phyloP scores from a whole-genome alignment of 257 asterid genomes.

The Hygrophila difformis region DNA sequence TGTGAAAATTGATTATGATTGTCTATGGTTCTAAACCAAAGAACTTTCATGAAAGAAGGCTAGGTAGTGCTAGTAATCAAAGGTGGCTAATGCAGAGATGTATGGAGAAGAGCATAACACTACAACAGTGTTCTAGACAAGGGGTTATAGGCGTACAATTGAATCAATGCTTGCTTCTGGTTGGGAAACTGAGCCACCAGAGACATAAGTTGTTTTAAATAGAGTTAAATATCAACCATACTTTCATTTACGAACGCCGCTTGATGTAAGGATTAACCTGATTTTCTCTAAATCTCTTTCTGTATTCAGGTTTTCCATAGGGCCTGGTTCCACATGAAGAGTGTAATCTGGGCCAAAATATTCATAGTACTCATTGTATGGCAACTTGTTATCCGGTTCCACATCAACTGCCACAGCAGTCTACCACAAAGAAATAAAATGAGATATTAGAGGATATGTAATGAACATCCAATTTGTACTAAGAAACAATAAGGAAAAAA shows the following conservation, averaged over 20 bases:
- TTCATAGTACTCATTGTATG: conserved; percentile 62
- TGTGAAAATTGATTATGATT: no score
- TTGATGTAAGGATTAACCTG: no score
- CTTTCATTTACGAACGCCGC: no score
- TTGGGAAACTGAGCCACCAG: no score
- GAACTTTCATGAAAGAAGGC: no score
- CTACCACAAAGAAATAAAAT: conserved; percentile 36
- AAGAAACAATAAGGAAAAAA: not conserved
- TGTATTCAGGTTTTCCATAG: conserved; percentile 46
- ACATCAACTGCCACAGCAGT: conserved; percentile 73
- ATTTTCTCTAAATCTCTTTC: conserved; percentile 50
- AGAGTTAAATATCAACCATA: no score
- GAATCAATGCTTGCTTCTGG: not conserved
- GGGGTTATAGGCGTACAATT: not conserved
- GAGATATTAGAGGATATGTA: no score
- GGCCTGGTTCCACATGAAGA: conserved; percentile 49
- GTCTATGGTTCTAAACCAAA: no score
- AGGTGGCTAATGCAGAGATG: not conserved
- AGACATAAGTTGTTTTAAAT: no score
- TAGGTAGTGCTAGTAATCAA: not conserved
- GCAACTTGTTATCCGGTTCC: conserved; percentile 63
- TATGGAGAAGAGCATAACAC: not conserved
- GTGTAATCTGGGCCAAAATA: conserved; percentile 68
- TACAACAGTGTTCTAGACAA: not conserved
- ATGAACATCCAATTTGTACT: no score